These are phyloP conservation scores for Glebionis coronaria DNA, from an alignment of 129 eudicot genomes.

Conservation along the genomic window DNA sequence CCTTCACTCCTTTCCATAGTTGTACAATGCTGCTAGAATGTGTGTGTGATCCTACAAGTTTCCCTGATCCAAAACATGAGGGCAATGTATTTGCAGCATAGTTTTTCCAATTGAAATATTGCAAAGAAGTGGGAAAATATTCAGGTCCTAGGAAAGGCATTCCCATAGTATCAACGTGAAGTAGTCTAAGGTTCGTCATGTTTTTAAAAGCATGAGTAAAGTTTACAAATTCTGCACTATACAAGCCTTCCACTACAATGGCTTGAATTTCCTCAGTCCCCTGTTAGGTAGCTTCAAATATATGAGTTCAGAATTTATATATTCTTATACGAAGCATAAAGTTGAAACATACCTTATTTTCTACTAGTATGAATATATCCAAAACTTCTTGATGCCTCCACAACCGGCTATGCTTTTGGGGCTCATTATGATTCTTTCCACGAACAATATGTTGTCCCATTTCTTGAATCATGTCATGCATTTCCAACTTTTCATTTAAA, in stretches of 20 bases:
- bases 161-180: constrained; percentile 12
- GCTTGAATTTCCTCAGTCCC: constrained; percentile 26
- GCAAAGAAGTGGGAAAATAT: constrained; percentile 17
- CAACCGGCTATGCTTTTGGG: constrained; percentile 18
- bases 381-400: constrained; percentile 22
- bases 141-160: constrained; percentile 6
- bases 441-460: constrained; percentile 32
- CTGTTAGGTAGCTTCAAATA: constrained; percentile 14
- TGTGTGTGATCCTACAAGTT: constrained; percentile 27
- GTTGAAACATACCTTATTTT: constrained; percentile 19
- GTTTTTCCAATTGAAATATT: constrained; percentile 23
- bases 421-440: not conserved
- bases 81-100: constrained; percentile 25
- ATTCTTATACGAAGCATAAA: not conserved
- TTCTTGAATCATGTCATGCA: constrained; percentile 38
- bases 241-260: constrained; percentile 13
- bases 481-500: constrained; percentile 14
- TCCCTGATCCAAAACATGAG: constrained; percentile 13
- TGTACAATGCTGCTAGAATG: constrained; percentile 3
- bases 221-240: not conserved
- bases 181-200: constrained; percentile 25
- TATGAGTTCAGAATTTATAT: not conserved
- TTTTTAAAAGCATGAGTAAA: constrained; percentile 13
- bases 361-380: constrained; percentile 18
- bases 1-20: constrained; percentile 33